Percentiles rank a stretch among this genome's conserved stretches.
Evolutionary conservation across 495 filamentous ascomycete genomes (phyloP).

Genomic region (Aspergillus bridgeri): DNA sequence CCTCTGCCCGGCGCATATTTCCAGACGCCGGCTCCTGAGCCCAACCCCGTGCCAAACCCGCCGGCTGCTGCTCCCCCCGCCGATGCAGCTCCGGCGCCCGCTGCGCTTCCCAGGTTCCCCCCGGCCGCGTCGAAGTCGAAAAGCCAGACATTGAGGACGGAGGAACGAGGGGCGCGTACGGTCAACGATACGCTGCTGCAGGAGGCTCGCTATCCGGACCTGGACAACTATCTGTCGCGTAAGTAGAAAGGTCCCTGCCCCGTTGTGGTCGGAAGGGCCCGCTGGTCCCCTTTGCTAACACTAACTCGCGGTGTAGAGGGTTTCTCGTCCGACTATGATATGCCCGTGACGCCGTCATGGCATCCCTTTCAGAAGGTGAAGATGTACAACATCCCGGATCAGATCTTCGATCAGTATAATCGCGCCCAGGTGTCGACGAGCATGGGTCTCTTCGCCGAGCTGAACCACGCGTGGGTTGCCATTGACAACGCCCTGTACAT

Average conservation of each 20-base stretch:
- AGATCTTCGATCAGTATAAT: conserved; percentile 87
- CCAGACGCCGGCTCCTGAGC: conserved; percentile 61
- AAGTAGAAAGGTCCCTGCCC: conserved; percentile 37
- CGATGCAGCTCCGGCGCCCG: conserved; percentile 17
- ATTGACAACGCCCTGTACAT: conserved; percentile 96
- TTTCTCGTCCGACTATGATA: conserved; percentile 87
- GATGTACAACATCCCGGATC: conserved; percentile 81
- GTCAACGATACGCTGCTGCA: conserved; percentile 72
- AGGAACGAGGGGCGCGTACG: conserved; percentile 77
- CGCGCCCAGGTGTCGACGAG: conserved; percentile 72
- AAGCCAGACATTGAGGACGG: conserved; percentile 52
- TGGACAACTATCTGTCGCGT: conserved; percentile 90
- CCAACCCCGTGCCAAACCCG: conserved; percentile 22
- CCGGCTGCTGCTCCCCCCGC: conserved; percentile 22
- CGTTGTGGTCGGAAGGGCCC: conserved; percentile 5
- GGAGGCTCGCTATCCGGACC: conserved; percentile 80
- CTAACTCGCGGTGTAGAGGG: conserved; percentile 57
- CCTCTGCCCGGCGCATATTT: conserved; percentile 69
- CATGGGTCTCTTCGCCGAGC: conserved; percentile 89
- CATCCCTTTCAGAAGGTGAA: conserved; percentile 81
- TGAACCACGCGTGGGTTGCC: conserved; percentile 91
- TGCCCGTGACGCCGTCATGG: conserved; percentile 65
- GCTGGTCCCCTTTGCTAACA: background rate
- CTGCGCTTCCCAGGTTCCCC: conserved; percentile 36
- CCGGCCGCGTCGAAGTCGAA: conserved; percentile 33